Conservation (phyloP, 257 asterid species). For the Nicotiana obtusifolia region DNA sequence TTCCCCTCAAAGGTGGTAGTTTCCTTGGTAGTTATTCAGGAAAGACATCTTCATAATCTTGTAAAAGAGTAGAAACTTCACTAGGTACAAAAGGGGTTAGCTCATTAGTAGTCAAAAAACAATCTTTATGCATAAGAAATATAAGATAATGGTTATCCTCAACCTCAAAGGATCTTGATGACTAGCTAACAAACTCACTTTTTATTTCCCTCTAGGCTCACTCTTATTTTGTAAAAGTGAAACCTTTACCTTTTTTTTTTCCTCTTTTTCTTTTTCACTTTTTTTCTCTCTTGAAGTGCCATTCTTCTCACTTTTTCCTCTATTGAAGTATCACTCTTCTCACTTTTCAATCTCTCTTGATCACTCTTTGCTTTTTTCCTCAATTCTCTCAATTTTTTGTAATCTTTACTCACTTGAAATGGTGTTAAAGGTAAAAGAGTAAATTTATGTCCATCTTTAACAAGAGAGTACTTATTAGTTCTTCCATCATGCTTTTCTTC, state of each 20-base stretch:
- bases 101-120: neutral
- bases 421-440: neutral
- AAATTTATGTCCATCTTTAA: neutral
- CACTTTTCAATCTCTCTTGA: neutral
- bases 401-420: neutral
- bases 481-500: neutral
- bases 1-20: neutral
- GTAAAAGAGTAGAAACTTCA: neutral
- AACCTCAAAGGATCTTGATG: too few relatives aligned
- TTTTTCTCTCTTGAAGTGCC: too few relatives aligned
- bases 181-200: too few relatives aligned
- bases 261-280: too few relatives aligned
- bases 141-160: neutral
- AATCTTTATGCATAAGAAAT: neutral
- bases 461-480: neutral
- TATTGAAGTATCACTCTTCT: neutral
- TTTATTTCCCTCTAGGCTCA: too few relatives aligned
- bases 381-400: too few relatives aligned
- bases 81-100: neutral
- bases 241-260: too few relatives aligned
- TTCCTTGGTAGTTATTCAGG: neutral
- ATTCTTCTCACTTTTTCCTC: too few relatives aligned
- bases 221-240: too few relatives aligned
- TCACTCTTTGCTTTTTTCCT: neutral
- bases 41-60: neutral